Evolutionary conservation across 768 basidiomycete genomes (phyloP), one percentile per base, ranked within the genome.

Genomic region (Pleurotus pulmonarius): DNA sequence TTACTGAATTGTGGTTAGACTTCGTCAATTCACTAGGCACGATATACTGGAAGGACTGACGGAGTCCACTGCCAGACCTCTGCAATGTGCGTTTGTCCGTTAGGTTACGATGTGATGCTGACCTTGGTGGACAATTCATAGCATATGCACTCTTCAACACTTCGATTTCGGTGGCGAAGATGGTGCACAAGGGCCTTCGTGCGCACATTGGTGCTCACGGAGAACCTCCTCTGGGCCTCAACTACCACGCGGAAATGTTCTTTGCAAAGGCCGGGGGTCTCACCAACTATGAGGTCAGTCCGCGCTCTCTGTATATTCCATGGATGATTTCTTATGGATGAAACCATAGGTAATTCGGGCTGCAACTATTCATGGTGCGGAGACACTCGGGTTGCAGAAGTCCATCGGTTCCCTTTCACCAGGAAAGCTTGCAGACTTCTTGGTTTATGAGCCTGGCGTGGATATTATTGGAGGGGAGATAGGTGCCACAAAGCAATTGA

Each of bases 161-260:
- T 3, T 89, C 88, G 5, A 71, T 69, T 9, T 87, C 87, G 2
- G 76, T 85, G 8, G 83, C 86, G 0, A 82, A 83, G 63, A 86
- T 90, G 86, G 82, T 88, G 16, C 69, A 77, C 25, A 80, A 76
- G 55, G 88, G 87, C 11, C 67, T 88, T 13, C 72, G 75, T 22
- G 75, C 83, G 2, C 82, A 87, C 61, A 85, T 90, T 57, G 88
- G 88, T 20, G 87, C 87, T 0, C 88, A 90, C 63, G 88, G 88
- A 15, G 85, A 89, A 65, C 79, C 82, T 2, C 88, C 88, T 0
- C 67, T 88, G 9, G 88, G 88, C 0, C 64, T 85, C n/a, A 87
- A 87, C 70, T 91, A 90, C 61, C 88, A 90, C 58, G 80, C 83
- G 16, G 88, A 90, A 63, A 86, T 90, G 82, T 76, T 72, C 51